Percentiles rank a stretch among this genome's conserved stretches.
phyloP scores from a whole-genome alignment of 202 grass and related monocot species.

The Carex arenaria region DNA sequence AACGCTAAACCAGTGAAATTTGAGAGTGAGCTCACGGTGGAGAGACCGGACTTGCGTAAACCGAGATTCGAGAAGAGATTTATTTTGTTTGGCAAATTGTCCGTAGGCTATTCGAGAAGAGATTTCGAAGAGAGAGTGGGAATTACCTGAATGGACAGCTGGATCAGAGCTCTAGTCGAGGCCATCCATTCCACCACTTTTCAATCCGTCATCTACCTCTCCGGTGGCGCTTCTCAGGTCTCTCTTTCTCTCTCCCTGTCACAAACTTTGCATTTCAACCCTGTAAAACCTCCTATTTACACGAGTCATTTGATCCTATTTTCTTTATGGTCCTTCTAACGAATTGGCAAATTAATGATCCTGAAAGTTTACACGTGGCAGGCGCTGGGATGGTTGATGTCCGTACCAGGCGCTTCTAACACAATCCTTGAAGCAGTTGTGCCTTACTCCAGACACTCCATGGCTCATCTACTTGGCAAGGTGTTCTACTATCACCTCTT shows the following conservation, averaged over 20 bases:
- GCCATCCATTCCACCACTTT: slow-evolving; percentile 65
- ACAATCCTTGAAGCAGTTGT: slow-evolving; percentile 89
- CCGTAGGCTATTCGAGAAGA: no score
- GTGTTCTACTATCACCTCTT: slow-evolving; percentile 10
- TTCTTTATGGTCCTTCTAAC: slow-evolving; percentile 9
- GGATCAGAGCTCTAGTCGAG: slow-evolving; percentile 56
- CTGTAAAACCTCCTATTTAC: background rate
- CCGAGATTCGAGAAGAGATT: no score
- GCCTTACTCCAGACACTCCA: slow-evolving; percentile 71
- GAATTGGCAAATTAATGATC: background rate
- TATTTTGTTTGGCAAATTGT: no score
- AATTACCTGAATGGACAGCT: slow-evolving; percentile 43
- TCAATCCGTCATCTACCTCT: slow-evolving; percentile 78
- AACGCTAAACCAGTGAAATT: no score
- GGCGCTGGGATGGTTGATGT: slow-evolving; percentile 78
- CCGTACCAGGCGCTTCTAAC: slow-evolving; percentile 61
- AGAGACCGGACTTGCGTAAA: no score
- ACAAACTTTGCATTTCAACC: background rate
- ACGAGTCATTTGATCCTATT: background rate
- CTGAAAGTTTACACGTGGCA: slow-evolving; percentile 18
- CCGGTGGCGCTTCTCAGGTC: slow-evolving; percentile 92
- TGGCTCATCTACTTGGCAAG: slow-evolving; percentile 85
- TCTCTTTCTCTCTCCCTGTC: background rate
- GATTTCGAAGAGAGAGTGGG: background rate
- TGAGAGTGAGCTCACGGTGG: no score